Evolutionary conservation across 108 stramenopile genomes (phyloP).

Genomic region (Discostella stelligeroides): DNA sequence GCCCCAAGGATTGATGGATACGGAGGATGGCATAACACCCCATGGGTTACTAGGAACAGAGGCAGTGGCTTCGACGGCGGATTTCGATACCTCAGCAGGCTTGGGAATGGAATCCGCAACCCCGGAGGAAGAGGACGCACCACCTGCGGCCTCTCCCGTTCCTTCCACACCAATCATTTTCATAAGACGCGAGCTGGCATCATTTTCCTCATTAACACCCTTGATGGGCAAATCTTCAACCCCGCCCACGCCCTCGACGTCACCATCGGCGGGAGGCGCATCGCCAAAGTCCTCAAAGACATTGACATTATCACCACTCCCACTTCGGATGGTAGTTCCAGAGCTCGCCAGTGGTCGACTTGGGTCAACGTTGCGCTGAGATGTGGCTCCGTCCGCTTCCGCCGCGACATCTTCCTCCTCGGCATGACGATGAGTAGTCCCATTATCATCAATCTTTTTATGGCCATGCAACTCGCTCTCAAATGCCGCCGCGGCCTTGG

Average conservation of each 20-base stretch:
- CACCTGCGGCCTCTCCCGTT: slow-evolving; percentile 29
- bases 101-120: background rate
- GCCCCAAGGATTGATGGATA: slow-evolving; percentile 38
- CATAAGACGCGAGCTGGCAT: slow-evolving; percentile 83
- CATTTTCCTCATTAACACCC: slow-evolving; percentile 56
- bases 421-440: slow-evolving; percentile 4
- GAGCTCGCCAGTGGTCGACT: slow-evolving; percentile 75
- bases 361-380: slow-evolving; percentile 56
- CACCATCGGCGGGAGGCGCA: slow-evolving; percentile 14
- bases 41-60: slow-evolving; percentile 75
- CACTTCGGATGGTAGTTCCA: slow-evolving; percentile 81
- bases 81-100: slow-evolving; percentile 15
- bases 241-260: slow-evolving; percentile 3
- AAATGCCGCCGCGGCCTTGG: slow-evolving; percentile 65
- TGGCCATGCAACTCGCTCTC: slow-evolving; percentile 77
- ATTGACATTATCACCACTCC: slow-evolving; percentile 80
- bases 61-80: slow-evolving; percentile 28
- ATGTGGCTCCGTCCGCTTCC: slow-evolving; percentile 16
- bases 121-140: background rate
- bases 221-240: slow-evolving; percentile 56
- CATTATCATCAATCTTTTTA: slow-evolving; percentile 1
- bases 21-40: slow-evolving; percentile 50
- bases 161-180: slow-evolving; percentile 85
- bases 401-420: background rate
- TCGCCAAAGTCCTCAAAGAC: slow-evolving; percentile 91